Base-by-base conservation (phyloP, 176 grass and related monocot genomes). In the Oryza officinalis region DNA sequence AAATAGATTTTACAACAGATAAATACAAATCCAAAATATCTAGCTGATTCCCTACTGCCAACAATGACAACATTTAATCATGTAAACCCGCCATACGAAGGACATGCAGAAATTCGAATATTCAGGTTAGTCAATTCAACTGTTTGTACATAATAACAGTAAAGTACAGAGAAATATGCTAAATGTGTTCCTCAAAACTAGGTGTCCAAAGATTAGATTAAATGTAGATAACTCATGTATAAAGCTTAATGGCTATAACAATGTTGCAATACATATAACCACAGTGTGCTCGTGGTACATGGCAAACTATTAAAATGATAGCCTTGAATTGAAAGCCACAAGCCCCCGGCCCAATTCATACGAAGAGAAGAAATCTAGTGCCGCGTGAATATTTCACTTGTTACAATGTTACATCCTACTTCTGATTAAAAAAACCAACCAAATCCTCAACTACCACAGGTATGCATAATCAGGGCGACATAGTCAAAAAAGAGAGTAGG, bases 381-480 rank as follows among this genome's bases (percentile, higher is more conserved):
- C 71, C 41, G 4, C 79, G 78, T 77, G 54, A 75, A 72, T 65
- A 71, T 81, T 67, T 73, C 70, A 75, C 72, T 67, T 61, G 57
- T 44, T 80, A 57, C 52, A 57, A 57, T 57, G 52, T 57, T 57
- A 87, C 78, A 87, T 74, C 83, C 73, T 90, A 90, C 43, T 49
- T 66, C 67, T 67, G 17, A 72, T 59, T 26, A 25, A 32, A 47
- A 47, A 66, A 43, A 32, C 0, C 40, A 25, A 72, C 26, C 30
- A 45, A 23, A 67, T 84, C 88, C 57, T 86, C 33, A 49, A 66
- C 88, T 74, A 86, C 33, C 46, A 79, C 28, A 86, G 74, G 84
- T 86, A 83, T 83, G 82, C 84, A 83, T 72, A 74, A 82, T 63
- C 67, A 73, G 11, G 40, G 44, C 5, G 59, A 14, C 71, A 78